Base-by-base conservation (phyloP, 164 flowering plant species). In the Nymphaea colorata region DNA sequence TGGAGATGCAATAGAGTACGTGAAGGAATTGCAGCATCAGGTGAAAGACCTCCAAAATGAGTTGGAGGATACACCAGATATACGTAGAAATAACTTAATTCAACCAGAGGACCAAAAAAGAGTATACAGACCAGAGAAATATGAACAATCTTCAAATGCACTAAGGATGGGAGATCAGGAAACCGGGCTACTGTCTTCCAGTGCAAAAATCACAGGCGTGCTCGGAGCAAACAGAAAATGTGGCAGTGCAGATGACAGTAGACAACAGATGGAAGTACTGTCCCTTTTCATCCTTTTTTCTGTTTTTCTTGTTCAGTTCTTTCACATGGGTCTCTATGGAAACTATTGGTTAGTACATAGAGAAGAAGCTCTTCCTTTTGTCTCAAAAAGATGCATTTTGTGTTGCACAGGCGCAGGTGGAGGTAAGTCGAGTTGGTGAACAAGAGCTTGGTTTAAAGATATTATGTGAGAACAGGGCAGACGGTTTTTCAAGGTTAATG, bases 401-500 rank as follows among this genome's bases (percentile, higher is more conserved):
- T 2, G 62, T 18, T 41, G 42, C 59, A 15, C 53, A 3, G 14
- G 67, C 69, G 73, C 83, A 91, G 96, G 75, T 92, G 18, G 82
- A 82, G 69, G 85, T 88, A 3, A 75, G 83, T 4, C 67, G 78
- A 68, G 79, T 90, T 85, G 91, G 88, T 57, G 87, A 88, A 51
- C 83, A 71, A 71, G 83, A 82, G 2, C 64, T 83, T 70, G 79
- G 86, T 44, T 82, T 90, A 66, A 89, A 88, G 78, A 57, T 89
- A 60, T 81, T 88, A 44, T 92, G 94, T 65, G 79, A 76, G 47
- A 86, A 82, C 70, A 87, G 81, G 73, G 76, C 73, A 15, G 98
- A 88, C 71, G 87, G 94, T 42, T 83, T 92, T 86, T 86, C 85
- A 15, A 89, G 79, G 76, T 81, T 92, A 4, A 89, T 92, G 59